Conservation (phyloP, 768 basidiomycete species). For the Boletellus ananiceps region DNA sequence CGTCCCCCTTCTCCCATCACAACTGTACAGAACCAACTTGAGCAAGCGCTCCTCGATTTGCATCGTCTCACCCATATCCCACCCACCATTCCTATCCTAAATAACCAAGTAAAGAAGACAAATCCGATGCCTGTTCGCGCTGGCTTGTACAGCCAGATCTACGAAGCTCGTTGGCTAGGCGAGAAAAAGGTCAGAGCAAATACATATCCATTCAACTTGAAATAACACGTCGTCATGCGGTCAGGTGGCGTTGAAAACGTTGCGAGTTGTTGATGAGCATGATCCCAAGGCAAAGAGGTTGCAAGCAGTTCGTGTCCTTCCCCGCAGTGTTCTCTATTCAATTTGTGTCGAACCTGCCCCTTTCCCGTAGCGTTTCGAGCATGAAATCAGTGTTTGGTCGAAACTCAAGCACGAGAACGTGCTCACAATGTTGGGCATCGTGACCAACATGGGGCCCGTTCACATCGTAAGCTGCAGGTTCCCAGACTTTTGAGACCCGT, state of each 20-base stretch:
- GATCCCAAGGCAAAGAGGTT: constrained; percentile 44
- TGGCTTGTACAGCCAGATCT: constrained; percentile 54
- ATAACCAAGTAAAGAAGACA: constrained; percentile 46
- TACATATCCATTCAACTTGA: not conserved
- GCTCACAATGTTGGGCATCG: constrained; percentile 49
- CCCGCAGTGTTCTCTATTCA: not conserved
- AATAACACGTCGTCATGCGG: not conserved
- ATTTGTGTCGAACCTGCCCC: not conserved
- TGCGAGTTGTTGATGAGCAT: constrained; percentile 43
- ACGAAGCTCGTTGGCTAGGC: constrained; percentile 51
- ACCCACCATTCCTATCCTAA: constrained; percentile 48
- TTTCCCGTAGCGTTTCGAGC: constrained; percentile 45
- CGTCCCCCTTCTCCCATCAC: constrained; percentile 20
- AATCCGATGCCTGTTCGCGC: constrained; percentile 39
- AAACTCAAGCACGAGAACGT: constrained; percentile 45
- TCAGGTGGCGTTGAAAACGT: constrained; percentile 55
- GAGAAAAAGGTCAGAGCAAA: constrained; percentile 41
- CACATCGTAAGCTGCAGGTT: constrained; percentile 37
- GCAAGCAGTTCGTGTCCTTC: constrained; percentile 15
- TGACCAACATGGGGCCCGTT: constrained; percentile 49
- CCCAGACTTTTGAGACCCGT: not conserved
- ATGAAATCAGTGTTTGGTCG: constrained; percentile 54
- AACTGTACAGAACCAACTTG: constrained; percentile 36
- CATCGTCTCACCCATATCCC: constrained; percentile 49
- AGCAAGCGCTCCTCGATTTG: constrained; percentile 43